Evolutionary conservation across 352 stramenopile species (phyloP), one percentile per base, ranked within the genome.

Genomic region (Phytophthora crassamura): DNA sequence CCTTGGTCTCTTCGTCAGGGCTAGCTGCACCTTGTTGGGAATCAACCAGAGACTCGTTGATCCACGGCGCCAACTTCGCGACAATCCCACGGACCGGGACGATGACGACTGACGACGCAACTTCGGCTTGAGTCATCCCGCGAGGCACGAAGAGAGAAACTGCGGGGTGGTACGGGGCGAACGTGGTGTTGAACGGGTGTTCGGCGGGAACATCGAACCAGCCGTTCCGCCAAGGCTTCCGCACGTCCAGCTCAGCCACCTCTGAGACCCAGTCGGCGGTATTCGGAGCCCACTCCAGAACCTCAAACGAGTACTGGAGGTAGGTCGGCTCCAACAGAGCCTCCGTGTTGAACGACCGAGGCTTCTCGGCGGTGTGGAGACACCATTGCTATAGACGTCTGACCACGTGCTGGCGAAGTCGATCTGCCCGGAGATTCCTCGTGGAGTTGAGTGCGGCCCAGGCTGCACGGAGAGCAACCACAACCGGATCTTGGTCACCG

Each of bases 121-220:
- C n/a, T n/a, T n/a, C n/a, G n/a, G n/a, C n/a, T n/a, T n/a, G n/a
- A n/a, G n/a, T n/a, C n/a, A 47, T 47, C 7, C 40, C 40, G 8
- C 20, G 30, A 5, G 18, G 33, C 4, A 56, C 34, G 20, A 45
- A 35, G 6, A 45, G 3, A 0, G 48, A 20, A 0, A 32, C 48
- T 3, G 7, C 11, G 16, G 18, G 48, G 6, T 56, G 32, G 45
- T n/a, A n/a, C 0, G 48, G 48, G 6, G 48, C 48, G 20, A 35
- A 56, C 0, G 48, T 45, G 2, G 34, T 56, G 48, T 56, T 56
- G 34, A 33, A 56, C 0, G 34, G 48, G 9, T 56, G 48, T 1
- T 30, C 15, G 0, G 33, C 2, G 3, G 33, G 34, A 0, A 41
- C 33, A 8, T 45, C 12, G 7, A 56, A 18, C 48, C 48, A 56